Evolutionary conservation across 2,329 filamentous ascomycete species (phyloP).

Genomic region (Trichoderma arundinaceum): DNA sequence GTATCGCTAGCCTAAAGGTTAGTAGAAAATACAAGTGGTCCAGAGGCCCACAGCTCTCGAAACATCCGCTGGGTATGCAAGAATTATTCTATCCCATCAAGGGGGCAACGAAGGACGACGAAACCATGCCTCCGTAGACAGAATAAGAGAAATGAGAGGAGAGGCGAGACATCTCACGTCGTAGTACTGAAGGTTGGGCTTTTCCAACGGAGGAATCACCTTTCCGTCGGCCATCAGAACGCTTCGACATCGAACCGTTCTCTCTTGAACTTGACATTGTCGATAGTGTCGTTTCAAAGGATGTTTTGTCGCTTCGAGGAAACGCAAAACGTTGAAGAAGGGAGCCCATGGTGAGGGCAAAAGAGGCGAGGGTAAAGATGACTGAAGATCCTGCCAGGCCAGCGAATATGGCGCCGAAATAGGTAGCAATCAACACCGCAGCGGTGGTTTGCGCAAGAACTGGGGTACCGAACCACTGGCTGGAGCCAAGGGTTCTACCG

Average conservation of each 20-base stretch:
- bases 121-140: background rate
- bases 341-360: background rate
- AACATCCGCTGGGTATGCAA: background rate
- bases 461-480: background rate
- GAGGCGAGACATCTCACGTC: background rate
- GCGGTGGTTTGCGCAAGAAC: background rate
- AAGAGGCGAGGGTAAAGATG: background rate
- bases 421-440: background rate
- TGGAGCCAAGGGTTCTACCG: background rate
- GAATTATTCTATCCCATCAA: conserved; percentile 12
- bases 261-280: conserved; percentile 23
- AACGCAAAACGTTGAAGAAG: background rate
- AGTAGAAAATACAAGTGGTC: conserved; percentile 8
- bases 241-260: background rate
- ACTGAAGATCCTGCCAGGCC: background rate
- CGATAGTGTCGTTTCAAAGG: background rate
- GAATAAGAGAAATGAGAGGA: conserved; percentile 14
- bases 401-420: background rate
- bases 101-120: background rate
- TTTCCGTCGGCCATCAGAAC: background rate
- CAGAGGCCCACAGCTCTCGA: background rate
- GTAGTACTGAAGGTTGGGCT: background rate
- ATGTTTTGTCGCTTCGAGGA: no score
- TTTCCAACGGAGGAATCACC: background rate
- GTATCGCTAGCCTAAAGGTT: conserved; percentile 16